These are phyloP conservation scores for Artomyces pyxidatus DNA, from an alignment of 768 basidiomycete genomes.

Conservation along the genomic window DNA sequence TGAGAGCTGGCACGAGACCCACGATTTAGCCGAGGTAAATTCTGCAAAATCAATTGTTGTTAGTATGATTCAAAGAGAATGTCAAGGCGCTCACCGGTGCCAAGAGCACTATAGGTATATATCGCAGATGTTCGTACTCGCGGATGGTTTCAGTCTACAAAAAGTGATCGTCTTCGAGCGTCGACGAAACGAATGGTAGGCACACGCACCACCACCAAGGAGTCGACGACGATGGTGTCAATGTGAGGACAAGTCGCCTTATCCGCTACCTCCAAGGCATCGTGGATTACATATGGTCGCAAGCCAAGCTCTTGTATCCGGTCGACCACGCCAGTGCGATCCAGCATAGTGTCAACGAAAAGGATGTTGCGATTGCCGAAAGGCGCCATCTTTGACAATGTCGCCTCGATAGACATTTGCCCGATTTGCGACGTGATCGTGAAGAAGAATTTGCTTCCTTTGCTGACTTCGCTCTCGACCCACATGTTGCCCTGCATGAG, in stretches of 20 bases:
- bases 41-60: slow-evolving; percentile 20
- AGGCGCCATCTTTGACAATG: slow-evolving; percentile 72
- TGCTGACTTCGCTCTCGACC: slow-evolving; percentile 92
- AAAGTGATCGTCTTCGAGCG: not conserved
- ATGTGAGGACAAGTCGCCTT: slow-evolving; percentile 81
- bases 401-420: slow-evolving; percentile 63
- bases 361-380: slow-evolving; percentile 86
- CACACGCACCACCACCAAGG: slow-evolving; percentile 69
- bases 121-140: slow-evolving; percentile 89
- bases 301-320: slow-evolving; percentile 76
- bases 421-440: slow-evolving; percentile 85
- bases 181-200: slow-evolving; percentile 13
- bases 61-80: not conserved
- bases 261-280: slow-evolving; percentile 73
- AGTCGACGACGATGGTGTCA: slow-evolving; percentile 94
- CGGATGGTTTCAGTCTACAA: slow-evolving; percentile 79
- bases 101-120: slow-evolving; percentile 91
- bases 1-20: slow-evolving; percentile 25
- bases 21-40: slow-evolving; percentile 70
- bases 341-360: slow-evolving; percentile 80
- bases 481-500: slow-evolving; percentile 99
- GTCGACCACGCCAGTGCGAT: slow-evolving; percentile 66
- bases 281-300: slow-evolving; percentile 65
- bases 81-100: slow-evolving; percentile 42
- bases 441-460: slow-evolving; percentile 95